Base-by-base conservation (phyloP, 768 basidiomycete genomes). In the Suillus subluteus region DNA sequence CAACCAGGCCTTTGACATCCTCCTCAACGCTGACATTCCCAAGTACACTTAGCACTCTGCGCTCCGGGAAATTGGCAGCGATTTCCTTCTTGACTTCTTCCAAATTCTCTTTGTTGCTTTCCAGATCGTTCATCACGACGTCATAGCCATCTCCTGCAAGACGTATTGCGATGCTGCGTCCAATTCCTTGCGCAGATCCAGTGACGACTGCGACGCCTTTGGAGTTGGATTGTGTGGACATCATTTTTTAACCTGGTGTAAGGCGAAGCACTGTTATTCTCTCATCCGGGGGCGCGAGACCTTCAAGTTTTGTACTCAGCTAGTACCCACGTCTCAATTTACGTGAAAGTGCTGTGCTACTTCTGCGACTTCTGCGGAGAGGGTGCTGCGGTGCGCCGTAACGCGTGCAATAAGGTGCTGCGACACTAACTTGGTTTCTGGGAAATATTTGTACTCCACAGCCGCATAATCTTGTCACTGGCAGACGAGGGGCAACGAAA, bases 71-170 rank as follows among this genome's bases (percentile, higher is more conserved):
- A n/a, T 54, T 46, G 1, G 18, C 35, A 54, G 16, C 21, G 11
- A 75, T 75, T 43, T 75, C 66, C 21, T 73, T 61, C 26, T 21
- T 65, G 21, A 58, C 23, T 21, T 56, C 46, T 8, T 72, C 72
- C 0, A 79, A 73, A 0, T 61, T 52, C 1, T 48, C 52, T 26
- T 67, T 65, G 41, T 75, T 73, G 0, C 26, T n/a, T 3, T 68
- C n/a, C 21, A 81, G 64, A 63, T 81, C 79, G 67, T 78, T 81
- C n/a, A 81, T 61, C 1, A 70, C 78, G 11, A 81, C 59, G 35
- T 81, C 77, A 44, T 75, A 79, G 0, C 81, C 81, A 32, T 81
- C 78, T 7, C 62, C 68, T 1, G 80, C 80, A 21, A 81, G 77
- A 40, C 74, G 71, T 23, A 81, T 66, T 21, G 81, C 78, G 23